Evolutionary conservation across 352 stramenopile genomes (phyloP), one percentile per base, ranked within the genome.

Genomic region (Phytophthora nicotianae): DNA sequence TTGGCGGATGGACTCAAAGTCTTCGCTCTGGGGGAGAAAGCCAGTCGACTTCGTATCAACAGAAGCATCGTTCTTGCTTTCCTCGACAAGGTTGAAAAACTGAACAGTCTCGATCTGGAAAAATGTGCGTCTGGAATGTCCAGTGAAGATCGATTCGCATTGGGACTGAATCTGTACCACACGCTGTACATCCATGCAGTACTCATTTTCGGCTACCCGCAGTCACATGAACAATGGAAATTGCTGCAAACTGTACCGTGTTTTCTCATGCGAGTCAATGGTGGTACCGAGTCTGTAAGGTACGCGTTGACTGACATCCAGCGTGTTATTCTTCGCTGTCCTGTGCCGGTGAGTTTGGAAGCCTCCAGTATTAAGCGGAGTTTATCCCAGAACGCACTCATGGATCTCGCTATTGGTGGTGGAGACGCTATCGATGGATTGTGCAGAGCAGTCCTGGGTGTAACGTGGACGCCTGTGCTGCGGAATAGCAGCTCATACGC

Each of bases 141-240:
- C 1, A 62, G 79, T 29, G 72, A 62, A 21, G 54, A 70, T 27
- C 65, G 65, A 8, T 50, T 93, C 9, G 81, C 79, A 14, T 93
- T 98, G 29, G 92, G 91, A 29, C 54, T 98, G 23, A 97, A 98
- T 58, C 21, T 97, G 5, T 98, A 97, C 61, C 91, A 98, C 60
- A 68, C 83, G 16, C 78, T 98, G 32, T 86, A 91, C 20, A 83
- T 97, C 32, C 91, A 98, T 79, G 74, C 84, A 0, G 50, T 72
- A 46, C 43, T 81, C 13, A 21, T 75, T 5, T 83, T 75, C 37
- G 58, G 67, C 27, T 70, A 83, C 47, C 58, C 58, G 52, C 88
- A 72, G 68, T 88, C 63, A 41, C 81, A 83, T 57, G 77, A 77
- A 37, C 79, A 80, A 81, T 97, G 80, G 86, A 97, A 85, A 58